Evolutionary conservation across 768 basidiomycete species (phyloP), one percentile per base, ranked within the genome.

Genomic region (Leccinum aurantiacum): DNA sequence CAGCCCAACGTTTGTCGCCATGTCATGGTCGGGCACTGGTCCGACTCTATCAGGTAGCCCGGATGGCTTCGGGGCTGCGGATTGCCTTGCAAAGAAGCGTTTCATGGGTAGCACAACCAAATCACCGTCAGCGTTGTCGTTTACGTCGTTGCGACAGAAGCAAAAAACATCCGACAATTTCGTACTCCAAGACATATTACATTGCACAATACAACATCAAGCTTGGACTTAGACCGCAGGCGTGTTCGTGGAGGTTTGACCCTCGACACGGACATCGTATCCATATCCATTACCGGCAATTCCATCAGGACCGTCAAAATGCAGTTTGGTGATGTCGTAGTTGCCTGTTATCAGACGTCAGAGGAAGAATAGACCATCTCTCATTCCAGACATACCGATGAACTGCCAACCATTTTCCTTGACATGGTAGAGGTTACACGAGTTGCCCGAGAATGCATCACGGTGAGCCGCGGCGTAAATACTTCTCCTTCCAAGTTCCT

Each of bases 401-500:
- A 98, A 98, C 64, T 88, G 82, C 97, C 97, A 99, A 6, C 96
- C 96, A 60, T 91, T 83, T 74, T 96, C 88, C 72, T 93, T 89
- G 69, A 99, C 92, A 61, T 97, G 95, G 73, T 93, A 99, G 41
- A 99, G 80, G 76, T 98, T 99, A 78, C 91, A 89, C 6, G 92
- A 89, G 78, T 99, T 99, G 54, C 94, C 94, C 6, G 95, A 96
- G 79, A 89, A 96, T 6, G 94, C 94, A 74, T 97, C 95, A 63
- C 96, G 89, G 75, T 98, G 97, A 62, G 93, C 93, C 54, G 97
- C 97, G 47, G 96, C 96, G 67, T 95, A 93, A 72, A 99, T 98
- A 64, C 93, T 94, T 66, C 95, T 79, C 71, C 95, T 78, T 17
- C 90, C 97, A 25, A 98, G 86, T 69, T 98, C 97, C 71, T 93